Conservation (phyloP, 2,329 filamentous ascomycete genomes). For the Rutstroemia sp. region DNA sequence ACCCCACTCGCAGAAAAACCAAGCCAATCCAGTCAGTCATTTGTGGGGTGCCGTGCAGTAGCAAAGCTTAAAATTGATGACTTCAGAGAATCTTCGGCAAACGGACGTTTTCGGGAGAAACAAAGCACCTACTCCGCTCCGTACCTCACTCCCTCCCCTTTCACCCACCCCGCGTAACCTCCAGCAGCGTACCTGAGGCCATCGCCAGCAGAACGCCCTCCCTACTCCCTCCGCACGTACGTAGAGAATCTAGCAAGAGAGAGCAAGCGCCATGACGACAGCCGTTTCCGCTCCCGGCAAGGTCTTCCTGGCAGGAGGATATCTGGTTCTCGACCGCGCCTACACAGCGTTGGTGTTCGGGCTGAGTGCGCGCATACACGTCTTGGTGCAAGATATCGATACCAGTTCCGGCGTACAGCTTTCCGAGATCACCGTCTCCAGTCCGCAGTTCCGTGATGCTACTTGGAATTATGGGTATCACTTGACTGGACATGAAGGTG, state of each 20-base stretch:
- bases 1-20: no score
- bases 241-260: not conserved
- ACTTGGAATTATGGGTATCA: conserved; percentile 83
- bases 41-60: no score
- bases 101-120: no score
- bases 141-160: no score
- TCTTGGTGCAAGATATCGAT: conserved; percentile 49
- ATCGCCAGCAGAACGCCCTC: no score
- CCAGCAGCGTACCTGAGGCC: no score
- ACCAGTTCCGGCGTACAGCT: conserved; percentile 56
- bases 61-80: no score
- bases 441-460: conserved; percentile 83
- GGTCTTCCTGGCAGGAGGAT: conserved; percentile 89
- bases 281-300: conserved; percentile 87
- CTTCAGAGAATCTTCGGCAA: no score
- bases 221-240: not conserved
- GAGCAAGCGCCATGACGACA: conserved; percentile 14
- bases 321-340: conserved; percentile 81
- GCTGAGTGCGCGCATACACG: conserved; percentile 60
- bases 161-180: no score
- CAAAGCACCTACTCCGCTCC: no score
- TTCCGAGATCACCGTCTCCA: conserved; percentile 74
- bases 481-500: conserved; percentile 62
- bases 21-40: no score
- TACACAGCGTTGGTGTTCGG: conserved; percentile 73